Percentiles rank a stretch among this genome's conserved stretches.
Conservation (phyloP, 495 filamentous ascomycete genomes). For the Glutinoglossum americanum region DNA sequence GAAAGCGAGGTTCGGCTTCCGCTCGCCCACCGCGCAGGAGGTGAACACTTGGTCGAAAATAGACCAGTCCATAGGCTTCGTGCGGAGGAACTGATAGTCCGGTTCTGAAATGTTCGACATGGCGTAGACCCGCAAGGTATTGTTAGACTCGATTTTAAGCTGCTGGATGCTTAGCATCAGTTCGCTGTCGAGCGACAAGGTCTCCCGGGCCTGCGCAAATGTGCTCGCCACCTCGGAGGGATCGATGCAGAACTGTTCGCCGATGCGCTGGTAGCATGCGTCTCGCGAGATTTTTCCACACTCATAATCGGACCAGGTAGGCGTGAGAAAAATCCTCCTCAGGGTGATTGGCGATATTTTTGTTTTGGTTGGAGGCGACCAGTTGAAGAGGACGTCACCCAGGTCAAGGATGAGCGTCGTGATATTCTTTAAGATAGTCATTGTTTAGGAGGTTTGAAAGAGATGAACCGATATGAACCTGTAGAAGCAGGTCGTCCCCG, state of each 20-base stretch:
- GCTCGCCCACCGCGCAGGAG: slow-evolving; percentile 12
- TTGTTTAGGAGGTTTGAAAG: not conserved
- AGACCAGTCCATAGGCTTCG: slow-evolving; percentile 9
- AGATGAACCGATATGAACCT: too few species aligned
- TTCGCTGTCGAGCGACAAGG: not conserved
- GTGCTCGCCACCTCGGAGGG: not conserved
- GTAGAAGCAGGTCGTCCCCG: too few species aligned
- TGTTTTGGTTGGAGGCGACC: not conserved
- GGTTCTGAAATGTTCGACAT: slow-evolving; percentile 14
- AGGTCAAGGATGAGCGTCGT: not conserved
- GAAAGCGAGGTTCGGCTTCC: slow-evolving; percentile 14
- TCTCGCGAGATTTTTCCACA: not conserved
- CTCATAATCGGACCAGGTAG: slow-evolving; percentile 7
- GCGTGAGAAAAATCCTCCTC: not conserved
- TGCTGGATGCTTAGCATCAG: not conserved
- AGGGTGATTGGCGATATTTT: not conserved
- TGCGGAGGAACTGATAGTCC: slow-evolving; percentile 11
- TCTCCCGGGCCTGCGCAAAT: not conserved
- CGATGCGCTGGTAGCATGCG: slow-evolving; percentile 3
- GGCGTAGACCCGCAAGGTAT: not conserved
- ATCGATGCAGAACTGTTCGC: not conserved
- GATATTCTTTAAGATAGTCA: not conserved
- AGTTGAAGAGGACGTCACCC: not conserved
- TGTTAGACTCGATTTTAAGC: not conserved
- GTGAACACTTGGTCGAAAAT: slow-evolving; percentile 17